Conservation (phyloP, 1,284 basidiomycete genomes). For the Agaricales sp. region DNA sequence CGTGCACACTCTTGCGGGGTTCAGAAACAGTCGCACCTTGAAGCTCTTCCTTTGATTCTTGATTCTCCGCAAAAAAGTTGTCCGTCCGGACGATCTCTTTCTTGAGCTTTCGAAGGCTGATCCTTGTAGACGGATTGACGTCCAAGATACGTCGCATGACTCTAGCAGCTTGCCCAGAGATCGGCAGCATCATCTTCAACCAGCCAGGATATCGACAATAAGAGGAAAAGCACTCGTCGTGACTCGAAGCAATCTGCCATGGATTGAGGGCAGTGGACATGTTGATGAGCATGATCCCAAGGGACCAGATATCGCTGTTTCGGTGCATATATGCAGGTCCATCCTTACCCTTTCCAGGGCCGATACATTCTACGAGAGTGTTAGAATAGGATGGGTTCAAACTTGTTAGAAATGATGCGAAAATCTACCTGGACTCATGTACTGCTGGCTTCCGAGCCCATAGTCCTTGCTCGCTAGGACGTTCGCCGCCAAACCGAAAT, state of each 20-base stretch:
- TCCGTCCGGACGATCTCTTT: neutral
- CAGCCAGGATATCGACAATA: neutral
- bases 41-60: too few species aligned
- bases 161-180: neutral
- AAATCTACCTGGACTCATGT: slow-evolving; percentile 53
- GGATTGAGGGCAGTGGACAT: slow-evolving; percentile 1
- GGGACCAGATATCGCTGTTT: slow-evolving; percentile 1
- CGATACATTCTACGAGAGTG: neutral
- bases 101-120: neutral
- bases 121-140: neutral
- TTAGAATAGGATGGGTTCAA: neutral
- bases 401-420: neutral
- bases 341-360: neutral
- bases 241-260: neutral
- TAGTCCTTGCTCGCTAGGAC: slow-evolving; percentile 54
- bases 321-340: neutral
- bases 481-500: slow-evolving; percentile 72
- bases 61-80: neutral
- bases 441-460: slow-evolving; percentile 64
- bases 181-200: neutral
- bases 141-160: neutral
- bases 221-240: neutral
- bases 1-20: too few species aligned
- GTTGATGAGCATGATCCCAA: slow-evolving; percentile 1
- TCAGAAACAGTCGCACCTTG: too few species aligned